These are phyloP conservation scores for Gracilariopsis chorda DNA, from an alignment of 23 red algal genomes.

Conservation along the genomic window DNA sequence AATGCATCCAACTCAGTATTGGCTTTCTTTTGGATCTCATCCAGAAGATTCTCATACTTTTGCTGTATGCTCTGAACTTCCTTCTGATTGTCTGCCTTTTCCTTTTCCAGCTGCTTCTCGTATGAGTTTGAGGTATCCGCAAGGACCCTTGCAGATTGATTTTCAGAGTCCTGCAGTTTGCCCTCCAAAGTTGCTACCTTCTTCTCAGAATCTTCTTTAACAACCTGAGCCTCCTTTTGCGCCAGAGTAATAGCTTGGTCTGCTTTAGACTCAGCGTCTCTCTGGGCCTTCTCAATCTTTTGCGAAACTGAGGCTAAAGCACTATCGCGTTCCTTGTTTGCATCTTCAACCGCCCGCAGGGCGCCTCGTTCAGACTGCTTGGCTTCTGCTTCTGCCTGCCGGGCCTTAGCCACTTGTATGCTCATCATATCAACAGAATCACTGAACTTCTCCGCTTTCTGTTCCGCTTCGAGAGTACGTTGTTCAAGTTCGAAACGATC, in stretches of 20 bases:
- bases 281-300: not conserved
- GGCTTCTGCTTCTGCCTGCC: conserved; percentile 44
- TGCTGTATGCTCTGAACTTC: not conserved
- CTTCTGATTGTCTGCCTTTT: not conserved
- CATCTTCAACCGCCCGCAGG: not conserved
- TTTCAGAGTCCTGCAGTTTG: not conserved
- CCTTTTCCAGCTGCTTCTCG: conserved; percentile 20
- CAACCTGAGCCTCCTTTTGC: not conserved
- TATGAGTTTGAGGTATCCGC: not conserved
- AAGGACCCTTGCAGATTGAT: not conserved
- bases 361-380: not conserved
- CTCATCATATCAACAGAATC: conserved; percentile 65
- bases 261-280: not conserved
- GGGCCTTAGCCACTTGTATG: conserved; percentile 56
- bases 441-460: conserved; percentile 10
- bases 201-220: not conserved
- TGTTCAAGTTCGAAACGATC: conserved; percentile 57
- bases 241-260: not conserved
- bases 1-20: conserved; percentile 41
- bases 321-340: not conserved
- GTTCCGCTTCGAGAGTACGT: conserved; percentile 49
- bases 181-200: not conserved
- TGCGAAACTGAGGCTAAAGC: not conserved
- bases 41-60: conserved; percentile 28
- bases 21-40: conserved; percentile 3